phyloP scores from a whole-genome alignment of 495 filamentous ascomycete genomes.

The Aspergillus kassunensis region DNA sequence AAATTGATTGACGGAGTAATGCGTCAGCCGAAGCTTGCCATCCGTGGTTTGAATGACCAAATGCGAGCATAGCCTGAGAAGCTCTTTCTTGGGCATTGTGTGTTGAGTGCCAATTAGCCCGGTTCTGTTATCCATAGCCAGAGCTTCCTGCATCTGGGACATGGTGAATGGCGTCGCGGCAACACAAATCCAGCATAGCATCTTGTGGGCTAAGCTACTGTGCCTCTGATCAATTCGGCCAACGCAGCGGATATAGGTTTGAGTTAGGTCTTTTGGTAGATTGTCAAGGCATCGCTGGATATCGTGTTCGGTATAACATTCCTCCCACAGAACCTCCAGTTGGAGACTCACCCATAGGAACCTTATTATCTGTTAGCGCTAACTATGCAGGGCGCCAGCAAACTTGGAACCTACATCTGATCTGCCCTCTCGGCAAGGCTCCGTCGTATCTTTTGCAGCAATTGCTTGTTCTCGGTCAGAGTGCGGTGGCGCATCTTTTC shows the following conservation, averaged over 20 bases:
- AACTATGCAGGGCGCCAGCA: not conserved
- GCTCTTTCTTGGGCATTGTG: not conserved
- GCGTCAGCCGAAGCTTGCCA: not conserved
- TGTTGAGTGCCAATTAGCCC: not conserved
- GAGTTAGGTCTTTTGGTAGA: conserved; percentile 25
- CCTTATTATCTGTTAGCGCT: conserved; percentile 9
- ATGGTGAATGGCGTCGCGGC: too few relatives aligned
- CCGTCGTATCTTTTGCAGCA: not conserved
- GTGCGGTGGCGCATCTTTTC: not conserved
- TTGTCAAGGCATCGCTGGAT: conserved; percentile 16
- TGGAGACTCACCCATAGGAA: conserved; percentile 30
- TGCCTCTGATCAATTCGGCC: not conserved
- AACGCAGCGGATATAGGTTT: conserved; percentile 17
- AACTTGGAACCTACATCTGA: not conserved
- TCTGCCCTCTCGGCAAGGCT: not conserved
- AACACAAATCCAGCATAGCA: too few relatives aligned
- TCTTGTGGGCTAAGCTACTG: too few relatives aligned
- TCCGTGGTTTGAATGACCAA: not conserved
- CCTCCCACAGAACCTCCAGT: conserved; percentile 29
- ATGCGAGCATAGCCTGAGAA: not conserved
- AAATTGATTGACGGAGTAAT: not conserved
- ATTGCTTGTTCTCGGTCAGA: not conserved
- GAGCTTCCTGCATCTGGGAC: conserved; percentile 5
- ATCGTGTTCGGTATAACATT: conserved; percentile 22
- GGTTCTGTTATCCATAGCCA: not conserved